Conservation (phyloP, 2,329 filamentous ascomycete species). For the Paracoccidioides brasiliensis region DNA sequence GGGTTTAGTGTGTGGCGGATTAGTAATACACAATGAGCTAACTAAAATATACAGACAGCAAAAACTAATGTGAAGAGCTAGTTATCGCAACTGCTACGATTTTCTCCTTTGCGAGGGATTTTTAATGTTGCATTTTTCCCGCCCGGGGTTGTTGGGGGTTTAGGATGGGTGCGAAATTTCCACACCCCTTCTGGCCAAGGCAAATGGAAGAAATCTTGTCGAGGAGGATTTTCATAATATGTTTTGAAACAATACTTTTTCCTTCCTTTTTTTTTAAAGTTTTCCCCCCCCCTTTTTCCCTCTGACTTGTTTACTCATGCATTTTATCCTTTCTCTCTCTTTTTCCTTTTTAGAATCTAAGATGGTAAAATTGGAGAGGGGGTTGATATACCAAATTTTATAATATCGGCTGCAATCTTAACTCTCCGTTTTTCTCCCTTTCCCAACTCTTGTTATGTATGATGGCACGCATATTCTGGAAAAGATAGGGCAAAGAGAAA, state of each 20-base stretch:
- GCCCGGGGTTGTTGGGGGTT: neutral
- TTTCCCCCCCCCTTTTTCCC: neutral
- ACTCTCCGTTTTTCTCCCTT: no score
- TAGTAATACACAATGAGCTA: slow-evolving; percentile 40
- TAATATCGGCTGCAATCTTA: no score
- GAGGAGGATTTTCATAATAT: neutral
- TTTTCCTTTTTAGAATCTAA: neutral
- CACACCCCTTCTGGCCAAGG: no score
- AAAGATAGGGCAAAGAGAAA: neutral
- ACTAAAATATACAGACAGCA: no score
- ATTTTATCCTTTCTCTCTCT: neutral
- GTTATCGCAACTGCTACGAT: neutral
- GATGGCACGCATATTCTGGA: no score
- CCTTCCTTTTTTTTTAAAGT: neutral
- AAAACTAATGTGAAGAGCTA: neutral
- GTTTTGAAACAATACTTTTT: neutral
- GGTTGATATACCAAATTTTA: no score
- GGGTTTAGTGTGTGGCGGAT: slow-evolving; percentile 85
- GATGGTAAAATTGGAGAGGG: no score
- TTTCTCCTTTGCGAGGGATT: neutral
- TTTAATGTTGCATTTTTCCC: neutral
- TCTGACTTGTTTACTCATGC: neutral
- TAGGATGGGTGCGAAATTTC: neutral
- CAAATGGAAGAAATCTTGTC: neutral
- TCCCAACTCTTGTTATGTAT: no score